Base-by-base conservation (phyloP, 116 monocot genomes). In the Zostera marina region DNA sequence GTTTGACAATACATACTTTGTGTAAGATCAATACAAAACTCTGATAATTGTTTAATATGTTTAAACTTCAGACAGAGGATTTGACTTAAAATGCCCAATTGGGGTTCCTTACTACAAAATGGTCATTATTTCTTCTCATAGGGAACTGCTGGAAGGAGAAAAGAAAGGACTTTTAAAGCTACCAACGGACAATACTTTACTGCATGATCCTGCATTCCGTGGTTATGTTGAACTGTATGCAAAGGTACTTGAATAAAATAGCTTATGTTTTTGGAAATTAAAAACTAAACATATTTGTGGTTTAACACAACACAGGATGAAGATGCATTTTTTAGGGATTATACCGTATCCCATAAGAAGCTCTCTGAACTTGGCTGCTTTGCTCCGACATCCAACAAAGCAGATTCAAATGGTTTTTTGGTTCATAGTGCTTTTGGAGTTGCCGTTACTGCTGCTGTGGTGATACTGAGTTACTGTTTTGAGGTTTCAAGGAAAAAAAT, bases 321-420 rank as follows among this genome's bases (percentile, higher is more conserved):
- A 62, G 98, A 98, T 42, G 59, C 83, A n/a, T 98, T 98, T 47
- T 90, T 98, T 70, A 90, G 64, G 49, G 98, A 89, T 64, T 98
- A 98, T 43, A 90, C 90, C 9, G 83, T 81, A 56, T 89, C 98
- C 8, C 98, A 98, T 66, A 98, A 83, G 79, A 89, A 90, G 52
- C 80, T 98, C 12, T 98, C 98, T 3, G 98, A 98, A 54, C 90
- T 98, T 2, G 98, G 98, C 9, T 98, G 98, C 9, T 98, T 98
- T 63, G 77, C 76, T 52, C 74, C 85, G 13, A 72, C 66, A 8
- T 22, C 48, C 9, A 48, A 42, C 49, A 74, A 70, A 67, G 40
- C 74, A 11, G 58, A 74, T 53, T 13, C 74, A 0, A 41, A 70
- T 41, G 64, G 53, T 3, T 41, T 89, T 26, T 54, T 96, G 48